phyloP scores from a whole-genome alignment of 2,329 filamentous ascomycete genomes.

The Ophiostoma tasmaniense region DNA sequence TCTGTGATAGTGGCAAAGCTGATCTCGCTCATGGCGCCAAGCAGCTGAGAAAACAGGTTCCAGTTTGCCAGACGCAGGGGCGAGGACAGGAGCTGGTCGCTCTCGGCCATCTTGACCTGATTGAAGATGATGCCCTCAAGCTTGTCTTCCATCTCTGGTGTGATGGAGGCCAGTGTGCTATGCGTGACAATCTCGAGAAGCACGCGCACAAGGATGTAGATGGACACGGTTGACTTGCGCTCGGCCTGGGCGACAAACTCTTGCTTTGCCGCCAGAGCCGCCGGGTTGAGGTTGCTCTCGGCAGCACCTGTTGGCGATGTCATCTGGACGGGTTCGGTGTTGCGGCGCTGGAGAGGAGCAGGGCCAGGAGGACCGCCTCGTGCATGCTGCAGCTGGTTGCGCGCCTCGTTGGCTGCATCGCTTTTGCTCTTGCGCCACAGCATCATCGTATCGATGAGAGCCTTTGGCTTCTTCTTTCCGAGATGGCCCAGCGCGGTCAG shows the following conservation, averaged over 20 bases:
- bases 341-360: constrained; percentile 55
- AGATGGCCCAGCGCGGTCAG: constrained; percentile 92
- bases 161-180: constrained; percentile 74
- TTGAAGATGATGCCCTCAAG: constrained; percentile 92
- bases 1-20: constrained; percentile 79
- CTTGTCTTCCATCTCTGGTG: constrained; percentile 84
- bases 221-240: constrained; percentile 84
- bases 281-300: constrained; percentile 24
- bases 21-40: constrained; percentile 93
- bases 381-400: constrained; percentile 47
- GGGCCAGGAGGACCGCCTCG: constrained; percentile 22
- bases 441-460: constrained; percentile 95
- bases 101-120: constrained; percentile 83
- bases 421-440: constrained; percentile 95
- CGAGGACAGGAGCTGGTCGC: constrained; percentile 68
- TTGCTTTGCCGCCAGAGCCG: constrained; percentile 45
- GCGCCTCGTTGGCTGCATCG: constrained; percentile 68
- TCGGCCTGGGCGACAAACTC: constrained; percentile 73
- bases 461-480: constrained; percentile 86
- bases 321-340: constrained; percentile 60
- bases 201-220: constrained; percentile 90
- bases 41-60: constrained; percentile 83
- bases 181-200: constrained; percentile 90
- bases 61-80: constrained; percentile 87
- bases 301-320: constrained; percentile 23